Evolutionary conservation across 2,329 filamentous ascomycete genomes (phyloP).

Genomic region (Aspergillus arachidicola): DNA sequence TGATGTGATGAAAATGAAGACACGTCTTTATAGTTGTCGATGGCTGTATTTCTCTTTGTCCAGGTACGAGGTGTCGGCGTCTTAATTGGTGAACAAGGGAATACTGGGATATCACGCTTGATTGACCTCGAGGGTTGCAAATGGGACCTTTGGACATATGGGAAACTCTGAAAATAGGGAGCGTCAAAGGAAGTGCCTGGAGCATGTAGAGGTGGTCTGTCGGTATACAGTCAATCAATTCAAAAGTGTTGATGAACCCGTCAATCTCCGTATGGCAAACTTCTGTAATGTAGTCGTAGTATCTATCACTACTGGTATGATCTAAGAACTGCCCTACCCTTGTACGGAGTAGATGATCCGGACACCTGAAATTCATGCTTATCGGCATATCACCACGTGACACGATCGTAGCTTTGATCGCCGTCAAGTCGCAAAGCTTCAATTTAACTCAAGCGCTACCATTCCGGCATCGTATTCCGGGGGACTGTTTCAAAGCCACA

Average conservation of each 20-base stretch:
- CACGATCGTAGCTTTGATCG: background rate
- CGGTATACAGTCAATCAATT: slow-evolving; percentile 26
- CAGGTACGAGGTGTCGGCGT: slow-evolving; percentile 28
- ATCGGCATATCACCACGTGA: slow-evolving; percentile 6
- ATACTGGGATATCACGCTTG: slow-evolving; percentile 23
- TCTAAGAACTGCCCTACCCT: too few relatives aligned
- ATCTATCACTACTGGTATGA: background rate
- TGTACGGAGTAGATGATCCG: too few relatives aligned
- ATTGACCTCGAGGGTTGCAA: slow-evolving; percentile 22
- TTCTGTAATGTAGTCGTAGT: background rate
- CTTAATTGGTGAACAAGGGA: slow-evolving; percentile 22
- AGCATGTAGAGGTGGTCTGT: slow-evolving; percentile 19
- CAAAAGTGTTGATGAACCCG: slow-evolving; percentile 15
- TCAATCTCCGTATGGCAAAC: background rate
- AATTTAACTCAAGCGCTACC: background rate
- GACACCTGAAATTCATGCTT: too few relatives aligned
- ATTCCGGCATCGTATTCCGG: background rate
- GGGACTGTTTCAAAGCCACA: background rate
- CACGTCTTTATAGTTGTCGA: slow-evolving; percentile 25
- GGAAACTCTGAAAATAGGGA: slow-evolving; percentile 24
- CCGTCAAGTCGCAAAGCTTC: background rate
- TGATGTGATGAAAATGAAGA: slow-evolving; percentile 27
- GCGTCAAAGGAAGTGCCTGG: slow-evolving; percentile 21
- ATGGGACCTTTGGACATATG: slow-evolving; percentile 27
- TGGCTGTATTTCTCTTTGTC: slow-evolving; percentile 26